These are phyloP conservation scores for Chlorella variabilis DNA, from an alignment of 163 green algal genomes.

Conservation along the genomic window DNA sequence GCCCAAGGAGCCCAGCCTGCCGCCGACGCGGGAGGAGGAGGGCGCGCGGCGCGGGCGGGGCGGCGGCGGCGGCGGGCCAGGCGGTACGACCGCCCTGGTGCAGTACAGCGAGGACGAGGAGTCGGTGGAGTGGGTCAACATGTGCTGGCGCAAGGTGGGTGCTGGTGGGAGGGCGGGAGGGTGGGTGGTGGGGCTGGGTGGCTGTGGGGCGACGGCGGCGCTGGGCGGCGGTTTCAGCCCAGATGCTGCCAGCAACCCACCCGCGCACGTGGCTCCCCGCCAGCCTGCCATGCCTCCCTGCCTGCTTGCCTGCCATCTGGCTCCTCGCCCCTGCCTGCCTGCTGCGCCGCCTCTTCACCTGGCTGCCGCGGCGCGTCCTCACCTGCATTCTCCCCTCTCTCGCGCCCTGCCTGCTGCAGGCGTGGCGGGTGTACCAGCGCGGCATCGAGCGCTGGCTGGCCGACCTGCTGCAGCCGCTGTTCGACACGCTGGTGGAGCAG, in stretches of 20 bases:
- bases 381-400: neutral
- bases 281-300: neutral
- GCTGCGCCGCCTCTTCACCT: too few species aligned
- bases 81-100: constrained; percentile 19
- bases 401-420: constrained; percentile 39
- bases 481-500: constrained; percentile 81
- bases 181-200: neutral
- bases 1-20: neutral
- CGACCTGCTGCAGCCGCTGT: constrained; percentile 90
- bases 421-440: constrained; percentile 92
- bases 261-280: too few species aligned
- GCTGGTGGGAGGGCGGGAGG: neutral
- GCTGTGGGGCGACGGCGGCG: too few species aligned
- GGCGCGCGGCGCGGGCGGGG: neutral
- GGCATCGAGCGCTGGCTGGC: constrained; percentile 91
- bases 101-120: constrained; percentile 71
- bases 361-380: too few species aligned
- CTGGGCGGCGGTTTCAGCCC: too few species aligned
- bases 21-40: neutral
- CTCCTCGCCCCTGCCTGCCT: too few species aligned
- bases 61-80: neutral
- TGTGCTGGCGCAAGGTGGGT: constrained; percentile 89
- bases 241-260: neutral
- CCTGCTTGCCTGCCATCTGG: neutral
- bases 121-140: constrained; percentile 95